Evolutionary conservation across 2,329 filamentous ascomycete genomes (phyloP), one percentile per base, ranked within the genome.

Genomic region (Xylaria sp.): DNA sequence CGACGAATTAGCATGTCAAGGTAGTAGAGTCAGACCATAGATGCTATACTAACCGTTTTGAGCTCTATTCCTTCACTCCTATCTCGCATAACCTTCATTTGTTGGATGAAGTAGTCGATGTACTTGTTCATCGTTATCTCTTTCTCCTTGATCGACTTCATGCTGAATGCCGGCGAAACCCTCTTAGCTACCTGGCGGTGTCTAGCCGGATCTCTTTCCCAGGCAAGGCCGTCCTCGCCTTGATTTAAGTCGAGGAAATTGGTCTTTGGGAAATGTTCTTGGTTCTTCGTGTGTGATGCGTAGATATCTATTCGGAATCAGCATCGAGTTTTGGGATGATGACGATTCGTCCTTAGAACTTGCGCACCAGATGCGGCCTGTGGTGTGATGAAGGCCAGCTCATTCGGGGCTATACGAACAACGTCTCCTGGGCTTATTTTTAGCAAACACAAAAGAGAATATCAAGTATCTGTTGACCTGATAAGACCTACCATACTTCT

Each of bases 401-500:
- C 53, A n/a, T 59, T 59, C 0, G 53, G 59, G 11, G 56, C 56
- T 18, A 57, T 38, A 8, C 53, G 52, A 17, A 59, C 53, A 19
- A 61, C 39, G n/a, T 56, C 51, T 7, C 52, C 51, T 54, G 24
- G 17, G 22, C n/a, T n/a, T n/a, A n/a, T n/a, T n/a, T n/a, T n/a
- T n/a, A n/a, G n/a, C n/a, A n/a, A n/a, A n/a, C n/a, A 19, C 13
- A 7, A 6, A 19, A 29, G 40, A n/a, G n/a, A 39, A 21, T 17
- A 4, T 16, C 13, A 40, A 22, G 16, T 16, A 39, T 19, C 9
- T 26, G 16, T 11, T 11, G 34, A 5, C 16, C 9, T 44, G 16
- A 17, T 9, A 38, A 44, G 20, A 44, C 45, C 29, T 18, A 22
- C 56, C 56, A 34, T 56, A 59, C 44, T 55, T 51, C 7, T 47